phyloP scores from a whole-genome alignment of 768 basidiomycete genomes.

The Boletus reticuloceps region DNA sequence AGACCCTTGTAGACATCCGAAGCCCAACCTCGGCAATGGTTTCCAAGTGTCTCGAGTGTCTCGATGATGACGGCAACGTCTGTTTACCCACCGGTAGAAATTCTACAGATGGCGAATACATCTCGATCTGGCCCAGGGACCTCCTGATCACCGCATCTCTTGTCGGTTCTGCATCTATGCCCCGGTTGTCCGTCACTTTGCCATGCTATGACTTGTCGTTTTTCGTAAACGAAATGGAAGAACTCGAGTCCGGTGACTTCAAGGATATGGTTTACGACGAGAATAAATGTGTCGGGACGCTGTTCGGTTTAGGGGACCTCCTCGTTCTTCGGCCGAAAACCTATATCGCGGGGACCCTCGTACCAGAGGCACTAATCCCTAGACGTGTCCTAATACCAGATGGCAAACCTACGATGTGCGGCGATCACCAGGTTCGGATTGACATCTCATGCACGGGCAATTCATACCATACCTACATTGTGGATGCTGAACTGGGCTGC shows the following conservation, averaged over 20 bases:
- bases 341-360: neutral
- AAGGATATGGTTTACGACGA: no score
- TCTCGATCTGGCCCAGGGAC: no score
- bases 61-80: neutral
- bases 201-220: neutral
- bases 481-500: neutral
- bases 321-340: neutral
- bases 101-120: no score
- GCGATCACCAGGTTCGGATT: neutral
- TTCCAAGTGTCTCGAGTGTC: neutral
- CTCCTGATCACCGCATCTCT: neutral
- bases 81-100: no score
- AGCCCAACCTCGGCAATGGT: neutral
- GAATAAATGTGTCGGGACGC: neutral
- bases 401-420: neutral
- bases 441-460: no score
- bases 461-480: neutral
- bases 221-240: neutral
- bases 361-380: neutral
- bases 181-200: no score
- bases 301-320: neutral
- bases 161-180: no score
- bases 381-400: neutral
- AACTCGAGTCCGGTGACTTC: neutral
- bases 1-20: conserved; percentile 19